Conservation (phyloP, 345 rosid species). For the Cardamine resedifolia region DNA sequence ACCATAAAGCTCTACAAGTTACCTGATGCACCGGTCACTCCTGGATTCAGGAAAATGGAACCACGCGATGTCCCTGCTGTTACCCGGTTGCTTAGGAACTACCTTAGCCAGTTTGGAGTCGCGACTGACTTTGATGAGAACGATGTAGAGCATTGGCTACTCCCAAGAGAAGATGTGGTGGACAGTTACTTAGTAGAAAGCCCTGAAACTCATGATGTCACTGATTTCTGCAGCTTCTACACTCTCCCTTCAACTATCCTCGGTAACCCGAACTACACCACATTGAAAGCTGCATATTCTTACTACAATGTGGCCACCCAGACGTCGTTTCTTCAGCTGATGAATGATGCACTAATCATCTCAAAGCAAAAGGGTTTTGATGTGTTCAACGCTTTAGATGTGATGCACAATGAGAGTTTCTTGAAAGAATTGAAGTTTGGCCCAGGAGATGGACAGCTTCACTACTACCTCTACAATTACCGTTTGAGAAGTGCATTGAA, state of each 20-base stretch:
- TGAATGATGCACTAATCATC: constrained; percentile 79
- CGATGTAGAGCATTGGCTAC: constrained; percentile 95
- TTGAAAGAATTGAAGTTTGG: constrained; percentile 90
- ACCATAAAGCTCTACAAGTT: constrained; percentile 85
- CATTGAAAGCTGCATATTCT: constrained; percentile 89
- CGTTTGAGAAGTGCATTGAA: constrained; percentile 56
- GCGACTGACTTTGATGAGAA: constrained; percentile 86
- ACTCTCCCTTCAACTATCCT: constrained; percentile 93
- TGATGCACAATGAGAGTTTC: constrained; percentile 92
- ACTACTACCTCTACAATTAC: constrained; percentile 84
- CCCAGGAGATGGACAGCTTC: constrained; percentile 95
- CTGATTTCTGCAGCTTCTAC: constrained; percentile 96
- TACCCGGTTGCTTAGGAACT: constrained; percentile 68
- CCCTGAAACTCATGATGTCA: constrained; percentile 78
- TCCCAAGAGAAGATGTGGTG: constrained; percentile 71
- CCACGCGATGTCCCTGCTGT: constrained; percentile 84
- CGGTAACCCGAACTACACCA: constrained; percentile 71
- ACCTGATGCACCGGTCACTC: constrained; percentile 71
- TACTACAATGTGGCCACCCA: constrained; percentile 83
- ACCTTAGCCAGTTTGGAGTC: constrained; percentile 69
- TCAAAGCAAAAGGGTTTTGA: constrained; percentile 86
- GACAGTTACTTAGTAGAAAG: constrained; percentile 87
- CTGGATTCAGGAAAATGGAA: constrained; percentile 91
- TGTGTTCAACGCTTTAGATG: constrained; percentile 86
- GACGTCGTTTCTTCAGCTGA: constrained; percentile 86